Evolutionary conservation across 805 yeast genomes (phyloP), one percentile per base, ranked within the genome.

Genomic region (Komagataella pastoris): DNA sequence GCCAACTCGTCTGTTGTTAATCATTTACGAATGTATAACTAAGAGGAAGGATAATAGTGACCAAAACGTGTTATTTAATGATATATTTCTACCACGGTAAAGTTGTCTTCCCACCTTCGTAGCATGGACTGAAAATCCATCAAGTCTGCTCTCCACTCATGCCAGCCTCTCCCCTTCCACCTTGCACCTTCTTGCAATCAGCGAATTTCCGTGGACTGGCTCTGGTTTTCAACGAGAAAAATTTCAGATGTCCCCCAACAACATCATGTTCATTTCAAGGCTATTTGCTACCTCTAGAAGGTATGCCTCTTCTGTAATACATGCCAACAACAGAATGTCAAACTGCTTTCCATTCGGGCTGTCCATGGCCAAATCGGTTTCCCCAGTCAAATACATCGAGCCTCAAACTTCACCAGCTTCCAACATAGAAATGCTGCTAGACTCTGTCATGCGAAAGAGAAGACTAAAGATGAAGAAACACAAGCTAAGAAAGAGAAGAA

Each of bases 381-480:
- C 40, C 14, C 40, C 40, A 4, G 14, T 30, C 40, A 30, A 30
- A 14, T 30, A 10, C 14, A 8, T 30, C 40, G 40, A 17, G 8
- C 48, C 24, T 18, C 48, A 7, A 19, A 7, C 10, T 43, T 43
- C n/a, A 14, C 17, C 43, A 19, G 44, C 40, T 30, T 30, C 40
- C 40, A 30, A 10, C 17, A 43, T 18, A 14, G 62, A 57, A 47
- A 59, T 79, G 59, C 61, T 72, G 55, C 62, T 77, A 59, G 88
- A 85, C 59, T 82, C 89, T 10, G 95, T 86, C 43, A 69, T 83
- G 67, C 78, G 93, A 67, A 86, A 86, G 65, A 82, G 99, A 73
- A 80, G 87, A 70, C 80, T 87, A 67, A 91, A 89, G 77, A 93
- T 93, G 97, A 93, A 91, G 80, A 88, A 90, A 65, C 99, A 93